These are phyloP conservation scores for Candida vartiovaarae DNA, from an alignment of 805 yeast genomes.

Conservation along the genomic window DNA sequence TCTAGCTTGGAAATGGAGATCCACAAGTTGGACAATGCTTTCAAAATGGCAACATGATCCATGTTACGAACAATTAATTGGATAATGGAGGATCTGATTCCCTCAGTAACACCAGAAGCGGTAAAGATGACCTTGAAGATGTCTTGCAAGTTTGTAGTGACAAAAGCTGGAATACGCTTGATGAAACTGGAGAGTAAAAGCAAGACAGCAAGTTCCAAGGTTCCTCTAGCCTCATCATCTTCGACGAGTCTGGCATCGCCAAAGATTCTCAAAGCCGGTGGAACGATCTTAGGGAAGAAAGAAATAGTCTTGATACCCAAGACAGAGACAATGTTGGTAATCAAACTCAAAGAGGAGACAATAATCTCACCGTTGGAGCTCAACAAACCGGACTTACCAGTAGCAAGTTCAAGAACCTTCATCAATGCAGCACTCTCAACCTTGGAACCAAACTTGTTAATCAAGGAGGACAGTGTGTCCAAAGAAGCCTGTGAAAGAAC, in stretches of 20 bases:
- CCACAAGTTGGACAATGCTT: conserved; percentile 62
- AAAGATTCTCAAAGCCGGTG: conserved; percentile 62
- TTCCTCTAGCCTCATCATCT: conserved; percentile 24
- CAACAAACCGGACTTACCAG: conserved; percentile 48
- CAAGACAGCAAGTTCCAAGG: conserved; percentile 61
- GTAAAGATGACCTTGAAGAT: conserved; percentile 52
- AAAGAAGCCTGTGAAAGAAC: conserved; percentile 63
- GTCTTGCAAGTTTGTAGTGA: conserved; percentile 59
- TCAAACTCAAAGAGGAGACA: conserved; percentile 66
- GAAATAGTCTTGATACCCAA: conserved; percentile 86
- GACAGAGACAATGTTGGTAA: conserved; percentile 61
- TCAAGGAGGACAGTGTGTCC: conserved; percentile 57
- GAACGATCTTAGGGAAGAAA: conserved; percentile 75
- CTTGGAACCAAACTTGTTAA: conserved; percentile 53
- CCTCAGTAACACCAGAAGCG: conserved; percentile 51
- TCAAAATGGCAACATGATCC: conserved; percentile 57
- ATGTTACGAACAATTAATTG: conserved; percentile 57
- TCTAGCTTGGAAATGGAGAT: conserved; percentile 28
- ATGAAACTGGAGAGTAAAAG: conserved; percentile 68
- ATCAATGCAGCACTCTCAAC: conserved; percentile 41
- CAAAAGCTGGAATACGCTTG: conserved; percentile 80
- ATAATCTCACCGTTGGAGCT: conserved; percentile 52
- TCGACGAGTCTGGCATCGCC: conserved; percentile 24
- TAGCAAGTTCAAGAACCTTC: conserved; percentile 41
- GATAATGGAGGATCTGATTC: conserved; percentile 55